Evolutionary conservation across 495 filamentous ascomycete genomes (phyloP).

Genomic region (Hypoxylon crocopeplum): DNA sequence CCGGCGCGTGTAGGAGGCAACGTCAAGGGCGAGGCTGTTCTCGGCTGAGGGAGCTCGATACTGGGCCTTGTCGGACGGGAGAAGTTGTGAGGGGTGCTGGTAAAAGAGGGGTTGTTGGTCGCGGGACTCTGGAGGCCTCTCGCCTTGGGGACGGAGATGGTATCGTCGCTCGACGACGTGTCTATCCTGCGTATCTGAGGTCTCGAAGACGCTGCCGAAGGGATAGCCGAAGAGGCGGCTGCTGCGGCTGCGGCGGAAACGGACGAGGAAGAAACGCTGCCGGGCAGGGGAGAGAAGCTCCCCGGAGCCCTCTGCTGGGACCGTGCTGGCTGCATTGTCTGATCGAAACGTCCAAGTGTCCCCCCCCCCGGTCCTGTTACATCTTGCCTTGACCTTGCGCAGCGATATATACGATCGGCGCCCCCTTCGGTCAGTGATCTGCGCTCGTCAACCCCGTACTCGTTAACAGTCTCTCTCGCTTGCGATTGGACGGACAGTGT

Average conservation of each 20-base stretch:
- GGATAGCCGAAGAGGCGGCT: slow-evolving; percentile 27
- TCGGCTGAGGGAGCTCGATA: slow-evolving; percentile 46
- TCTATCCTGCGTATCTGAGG: slow-evolving; percentile 51
- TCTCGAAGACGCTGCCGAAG: slow-evolving; percentile 43
- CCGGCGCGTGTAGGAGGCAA: slow-evolving; percentile 49
- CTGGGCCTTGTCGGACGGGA: slow-evolving; percentile 56
- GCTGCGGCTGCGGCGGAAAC: slow-evolving; percentile 31
- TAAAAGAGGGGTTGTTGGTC: slow-evolving; percentile 40
- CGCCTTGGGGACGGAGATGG: slow-evolving; percentile 39
- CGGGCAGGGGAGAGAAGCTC: slow-evolving; percentile 61
- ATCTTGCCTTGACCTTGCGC: slow-evolving; percentile 39
- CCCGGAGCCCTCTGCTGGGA: slow-evolving; percentile 56
- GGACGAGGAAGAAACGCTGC: slow-evolving; percentile 24
- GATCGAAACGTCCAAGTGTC: slow-evolving; percentile 26
- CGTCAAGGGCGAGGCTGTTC: slow-evolving; percentile 53
- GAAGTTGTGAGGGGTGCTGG: slow-evolving; percentile 60
- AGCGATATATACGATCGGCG: slow-evolving; percentile 28
- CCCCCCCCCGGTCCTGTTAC: slow-evolving; percentile 39
- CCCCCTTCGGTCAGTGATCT: too few relatives aligned
- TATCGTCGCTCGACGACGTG: slow-evolving; percentile 53
- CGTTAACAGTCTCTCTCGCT: too few relatives aligned
- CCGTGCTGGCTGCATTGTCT: slow-evolving; percentile 58
- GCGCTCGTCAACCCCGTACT: too few relatives aligned
- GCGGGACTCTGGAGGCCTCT: slow-evolving; percentile 38
- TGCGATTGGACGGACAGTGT: too few relatives aligned